A percentile compares a stretch with the other conserved stretches of the same genome.
These are phyloP conservation scores for Colletotrichum tofieldiae DNA, from an alignment of 2,329 filamentous ascomycete genomes.

Conservation along the genomic window DNA sequence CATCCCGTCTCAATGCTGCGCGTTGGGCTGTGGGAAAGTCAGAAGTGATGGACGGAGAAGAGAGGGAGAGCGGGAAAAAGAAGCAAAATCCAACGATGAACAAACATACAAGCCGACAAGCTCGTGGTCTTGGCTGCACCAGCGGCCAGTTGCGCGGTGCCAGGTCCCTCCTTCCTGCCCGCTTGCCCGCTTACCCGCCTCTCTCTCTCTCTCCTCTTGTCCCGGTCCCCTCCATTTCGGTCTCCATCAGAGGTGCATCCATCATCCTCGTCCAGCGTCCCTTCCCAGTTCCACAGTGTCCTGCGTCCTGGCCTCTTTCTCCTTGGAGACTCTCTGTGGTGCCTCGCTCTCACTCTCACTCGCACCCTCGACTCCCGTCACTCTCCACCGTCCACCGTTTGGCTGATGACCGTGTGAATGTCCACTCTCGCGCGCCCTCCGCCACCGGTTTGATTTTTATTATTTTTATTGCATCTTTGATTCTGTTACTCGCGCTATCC, in stretches of 20 bases:
- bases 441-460: no score
- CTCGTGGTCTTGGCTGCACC: background rate
- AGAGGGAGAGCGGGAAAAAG: background rate
- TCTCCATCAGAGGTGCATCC: constrained; percentile 25
- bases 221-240: constrained; percentile 10
- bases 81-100: background rate
- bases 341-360: background rate
- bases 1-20: constrained; percentile 12
- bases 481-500: no score
- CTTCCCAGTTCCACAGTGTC: background rate
- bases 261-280: constrained; percentile 27
- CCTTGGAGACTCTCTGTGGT: background rate
- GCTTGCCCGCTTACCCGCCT: background rate
- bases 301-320: background rate
- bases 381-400: background rate
- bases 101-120: background rate
- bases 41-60: background rate
- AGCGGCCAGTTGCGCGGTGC: background rate
- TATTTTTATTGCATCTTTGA: no score
- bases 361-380: background rate
- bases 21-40: background rate
- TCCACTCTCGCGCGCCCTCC: background rate
- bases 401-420: no score
- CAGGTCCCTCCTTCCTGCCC: constrained; percentile 3
- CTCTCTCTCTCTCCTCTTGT: background rate